Evolutionary conservation across 306 rosid genomes (phyloP).

Genomic region (Quercus dentata): DNA sequence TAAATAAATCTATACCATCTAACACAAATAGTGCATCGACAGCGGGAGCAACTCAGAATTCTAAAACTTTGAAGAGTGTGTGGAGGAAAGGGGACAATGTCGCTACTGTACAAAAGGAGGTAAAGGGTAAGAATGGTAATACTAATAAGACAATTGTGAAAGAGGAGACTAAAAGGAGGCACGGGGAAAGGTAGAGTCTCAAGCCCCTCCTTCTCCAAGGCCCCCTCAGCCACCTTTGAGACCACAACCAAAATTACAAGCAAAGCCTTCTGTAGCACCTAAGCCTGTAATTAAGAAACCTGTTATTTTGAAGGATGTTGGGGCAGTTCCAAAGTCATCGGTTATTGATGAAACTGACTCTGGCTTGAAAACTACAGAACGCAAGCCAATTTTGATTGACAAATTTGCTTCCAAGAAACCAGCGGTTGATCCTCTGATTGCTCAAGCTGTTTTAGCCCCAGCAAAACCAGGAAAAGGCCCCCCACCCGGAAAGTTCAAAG

Average conservation of each 20-base stretch:
- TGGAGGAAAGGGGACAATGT: slow-evolving; percentile 96
- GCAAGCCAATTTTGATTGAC: slow-evolving; percentile 88
- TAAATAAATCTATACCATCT: slow-evolving; percentile 40
- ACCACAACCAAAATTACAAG: slow-evolving; percentile 67
- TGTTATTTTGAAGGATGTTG: slow-evolving; percentile 76
- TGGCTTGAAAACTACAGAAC: slow-evolving; percentile 44
- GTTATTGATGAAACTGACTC: slow-evolving; percentile 28
- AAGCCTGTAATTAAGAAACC: slow-evolving; percentile 54
- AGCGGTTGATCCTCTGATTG: slow-evolving; percentile 56
- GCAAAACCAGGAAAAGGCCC: slow-evolving; percentile 75
- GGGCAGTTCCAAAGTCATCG: slow-evolving; percentile 38
- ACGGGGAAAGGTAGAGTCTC: slow-evolving; percentile 35
- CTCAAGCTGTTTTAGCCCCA: slow-evolving; percentile 75
- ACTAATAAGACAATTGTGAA: slow-evolving; percentile 28
- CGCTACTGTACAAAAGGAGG: slow-evolving; percentile 61
- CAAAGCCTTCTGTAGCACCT: slow-evolving; percentile 65
- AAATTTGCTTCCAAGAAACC: slow-evolving; percentile 84
- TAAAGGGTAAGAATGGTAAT: slow-evolving; percentile 41
- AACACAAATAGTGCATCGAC: slow-evolving; percentile 27
- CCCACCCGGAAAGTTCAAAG: slow-evolving; percentile 65
- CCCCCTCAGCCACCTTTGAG: slow-evolving; percentile 45
- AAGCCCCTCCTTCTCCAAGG: slow-evolving; percentile 36
- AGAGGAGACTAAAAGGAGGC: slow-evolving; percentile 37
- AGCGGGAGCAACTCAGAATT: slow-evolving; percentile 33
- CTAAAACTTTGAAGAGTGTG: slow-evolving; percentile 83